Percentiles rank a stretch among this genome's conserved stretches.
Evolutionary conservation across 1,284 basidiomycete species (phyloP).

Genomic region (Porodaedalea pini): DNA sequence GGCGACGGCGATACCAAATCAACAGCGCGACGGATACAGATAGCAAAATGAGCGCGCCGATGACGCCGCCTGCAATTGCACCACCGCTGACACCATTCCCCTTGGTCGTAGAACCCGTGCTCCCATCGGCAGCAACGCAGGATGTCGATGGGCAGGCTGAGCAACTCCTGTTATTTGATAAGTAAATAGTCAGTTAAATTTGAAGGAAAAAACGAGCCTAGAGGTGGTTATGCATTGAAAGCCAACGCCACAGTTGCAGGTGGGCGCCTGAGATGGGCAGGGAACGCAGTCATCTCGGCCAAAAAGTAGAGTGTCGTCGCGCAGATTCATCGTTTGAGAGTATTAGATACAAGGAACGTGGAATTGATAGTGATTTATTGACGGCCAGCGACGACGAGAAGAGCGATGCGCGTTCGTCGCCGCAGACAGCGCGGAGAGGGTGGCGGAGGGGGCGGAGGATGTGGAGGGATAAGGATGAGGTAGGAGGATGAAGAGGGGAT

Average conservation of each 20-base stretch:
- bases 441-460: background rate
- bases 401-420: too few species aligned
- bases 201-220: background rate
- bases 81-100: constrained; percentile 54
- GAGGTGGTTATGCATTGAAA: constrained; percentile 9
- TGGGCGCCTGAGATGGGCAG: constrained; percentile 41
- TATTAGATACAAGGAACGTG: constrained; percentile 36
- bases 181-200: background rate
- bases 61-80: constrained; percentile 69
- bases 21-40: constrained; percentile 47
- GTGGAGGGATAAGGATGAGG: constrained; percentile 3
- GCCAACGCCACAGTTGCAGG: constrained; percentile 15
- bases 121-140: constrained; percentile 40
- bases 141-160: constrained; percentile 34
- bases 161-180: constrained; percentile 27
- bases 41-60: constrained; percentile 61
- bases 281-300: constrained; percentile 34
- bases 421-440: constrained; percentile 2
- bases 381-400: constrained; percentile 21
- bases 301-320: constrained; percentile 35
- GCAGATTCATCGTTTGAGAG: constrained; percentile 45
- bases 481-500: constrained; percentile 1
- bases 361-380: constrained; percentile 21
- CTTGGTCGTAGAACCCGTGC: constrained; percentile 19
- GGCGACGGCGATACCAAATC: constrained; percentile 60